A percentile compares a stretch with the other conserved stretches of the same genome.
Evolutionary conservation across 768 basidiomycete genomes (phyloP).

Genomic region (Mycena maculata): DNA sequence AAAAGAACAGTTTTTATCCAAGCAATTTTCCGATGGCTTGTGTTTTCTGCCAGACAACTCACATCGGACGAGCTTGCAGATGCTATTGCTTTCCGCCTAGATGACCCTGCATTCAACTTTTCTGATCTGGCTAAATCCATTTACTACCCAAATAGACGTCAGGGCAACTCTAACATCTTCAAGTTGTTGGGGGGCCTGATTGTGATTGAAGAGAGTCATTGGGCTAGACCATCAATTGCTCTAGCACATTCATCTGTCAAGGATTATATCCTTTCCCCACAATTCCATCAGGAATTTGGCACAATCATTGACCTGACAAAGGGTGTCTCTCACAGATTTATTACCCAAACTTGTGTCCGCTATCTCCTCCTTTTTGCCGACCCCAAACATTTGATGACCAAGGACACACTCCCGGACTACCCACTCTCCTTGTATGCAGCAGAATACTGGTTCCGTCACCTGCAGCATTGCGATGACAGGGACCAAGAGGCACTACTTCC

Average conservation of each 20-base stretch:
- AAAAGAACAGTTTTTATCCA: neutral
- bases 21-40: slow-evolving; percentile 4
- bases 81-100: slow-evolving; percentile 13
- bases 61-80: neutral
- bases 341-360: too few species aligned
- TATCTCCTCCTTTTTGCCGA: too few species aligned
- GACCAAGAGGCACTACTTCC: too few species aligned
- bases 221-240: neutral
- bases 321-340: neutral
- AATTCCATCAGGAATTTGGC: neutral
- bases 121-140: neutral
- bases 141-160: neutral
- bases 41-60: neutral
- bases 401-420: too few species aligned
- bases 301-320: neutral
- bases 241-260: too few species aligned
- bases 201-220: neutral
- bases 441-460: too few species aligned
- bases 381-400: too few species aligned
- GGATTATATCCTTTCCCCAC: neutral
- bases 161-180: neutral
- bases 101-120: neutral
- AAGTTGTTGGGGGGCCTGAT: slow-evolving; percentile 8
- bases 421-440: too few species aligned
- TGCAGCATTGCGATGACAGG: too few species aligned